Base-by-base conservation (phyloP, 1,139 yeast species). In the Diutina scorzettiae region DNA sequence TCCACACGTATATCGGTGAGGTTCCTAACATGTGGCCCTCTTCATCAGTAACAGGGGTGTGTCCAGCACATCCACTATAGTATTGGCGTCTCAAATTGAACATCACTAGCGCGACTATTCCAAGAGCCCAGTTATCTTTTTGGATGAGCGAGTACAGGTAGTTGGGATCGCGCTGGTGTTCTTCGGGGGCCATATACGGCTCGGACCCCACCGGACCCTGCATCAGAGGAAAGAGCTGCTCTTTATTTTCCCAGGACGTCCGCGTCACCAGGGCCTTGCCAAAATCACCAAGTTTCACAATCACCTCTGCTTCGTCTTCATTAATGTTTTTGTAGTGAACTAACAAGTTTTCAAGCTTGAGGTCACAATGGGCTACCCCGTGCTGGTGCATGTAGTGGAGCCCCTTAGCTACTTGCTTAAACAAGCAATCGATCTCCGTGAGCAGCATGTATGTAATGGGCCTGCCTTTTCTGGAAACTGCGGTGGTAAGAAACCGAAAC, bases 231-330 rank as follows among this genome's bases (percentile, higher is more conserved):
- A 72, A 68, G 37, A 66, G 62, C 45, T 67, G 70, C 49, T 78
- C 81, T 33, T 33, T 48, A 2, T 41, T 28, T 44, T 65, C 71
- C 81, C 85, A 80, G 9, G 79, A 78, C 1, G 86, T 79, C 51
- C 76, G 69, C 51, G 81, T 77, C n/a, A 81, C 86, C 44, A 77
- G 80, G 40, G 84, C 73, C 32, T 83, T 78, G n/a, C 91, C 91
- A 56, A 81, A 81, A 57, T 81, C 91, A 41, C 79, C 71, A 27
- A 81, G 65, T 53, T 80, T 79, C 31, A 69, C 50, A 59, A 66
- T 41, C 69, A 83, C 50, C 58, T 65, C 53, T 11, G 52, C 29
- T 19, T 25, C 14, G 20, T 14, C 41, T 17, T 40, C 23, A 20
- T 40, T 43, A 29, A 37, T 43, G 37, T 39, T 43, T 21, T 48